Conservation (phyloP, 208 protist species). For the Giardia muris region DNA sequence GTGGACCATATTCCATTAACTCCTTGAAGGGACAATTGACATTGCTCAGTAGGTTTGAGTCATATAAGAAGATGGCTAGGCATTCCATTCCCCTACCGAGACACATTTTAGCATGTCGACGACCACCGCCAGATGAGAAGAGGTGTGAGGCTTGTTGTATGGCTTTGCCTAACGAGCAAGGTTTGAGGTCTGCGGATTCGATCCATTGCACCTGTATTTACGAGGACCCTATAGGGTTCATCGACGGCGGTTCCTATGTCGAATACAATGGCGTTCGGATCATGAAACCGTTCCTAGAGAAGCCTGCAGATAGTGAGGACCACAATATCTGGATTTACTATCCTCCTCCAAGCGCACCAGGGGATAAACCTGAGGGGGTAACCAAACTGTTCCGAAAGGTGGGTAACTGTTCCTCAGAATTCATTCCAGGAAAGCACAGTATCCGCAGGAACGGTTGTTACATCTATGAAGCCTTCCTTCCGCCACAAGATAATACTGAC, state of each 20-base stretch:
- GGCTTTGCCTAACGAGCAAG: neutral
- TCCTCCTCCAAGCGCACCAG: neutral
- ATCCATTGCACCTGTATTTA: constrained; percentile 5
- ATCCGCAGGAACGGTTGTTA: constrained; percentile 11
- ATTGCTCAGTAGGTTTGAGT: neutral
- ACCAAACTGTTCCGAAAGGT: constrained; percentile 9
- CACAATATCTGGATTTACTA: constrained; percentile 24
- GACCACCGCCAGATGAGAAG: neutral
- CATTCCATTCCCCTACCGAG: neutral
- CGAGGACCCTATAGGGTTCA: neutral
- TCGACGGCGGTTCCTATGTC: neutral
- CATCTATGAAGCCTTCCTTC: constrained; percentile 2
- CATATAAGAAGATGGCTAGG: neutral
- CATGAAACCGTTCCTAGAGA: constrained; percentile 4
- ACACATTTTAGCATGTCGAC: neutral
- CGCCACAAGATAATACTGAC: neutral
- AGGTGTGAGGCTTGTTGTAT: neutral
- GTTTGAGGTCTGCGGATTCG: neutral
- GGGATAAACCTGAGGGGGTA: neutral
- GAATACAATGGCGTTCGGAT: neutral
- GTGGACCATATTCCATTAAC: neutral
- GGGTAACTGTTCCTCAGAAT: neutral
- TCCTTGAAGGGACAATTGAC: neutral
- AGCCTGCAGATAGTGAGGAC: neutral
- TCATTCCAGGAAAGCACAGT: neutral